A percentile compares a stretch with the other conserved stretches of the same genome.
Conservation (phyloP, 1,284 basidiomycete species). For the Microbotryomycetes sp. region DNA sequence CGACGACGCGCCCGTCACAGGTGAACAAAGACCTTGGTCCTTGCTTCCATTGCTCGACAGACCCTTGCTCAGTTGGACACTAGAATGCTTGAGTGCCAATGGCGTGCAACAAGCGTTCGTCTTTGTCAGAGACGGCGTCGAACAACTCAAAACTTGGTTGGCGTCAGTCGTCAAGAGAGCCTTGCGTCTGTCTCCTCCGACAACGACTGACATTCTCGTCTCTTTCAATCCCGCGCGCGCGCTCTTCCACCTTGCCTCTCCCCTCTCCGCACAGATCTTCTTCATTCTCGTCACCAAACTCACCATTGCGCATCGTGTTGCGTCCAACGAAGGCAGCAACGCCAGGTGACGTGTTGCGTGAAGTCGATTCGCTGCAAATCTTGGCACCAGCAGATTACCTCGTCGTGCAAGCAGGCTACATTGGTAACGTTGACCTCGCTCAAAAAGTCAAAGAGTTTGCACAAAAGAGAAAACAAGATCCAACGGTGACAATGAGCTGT, state of each 20-base stretch:
- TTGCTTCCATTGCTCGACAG: constrained; percentile 90
- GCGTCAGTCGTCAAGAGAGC: constrained; percentile 57
- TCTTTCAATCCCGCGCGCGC: neutral
- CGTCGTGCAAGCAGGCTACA: constrained; percentile 86
- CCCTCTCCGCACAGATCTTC: constrained; percentile 13
- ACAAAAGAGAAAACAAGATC: constrained; percentile 25
- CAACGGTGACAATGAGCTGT: constrained; percentile 34
- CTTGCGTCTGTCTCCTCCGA: constrained; percentile 15
- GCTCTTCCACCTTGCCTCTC: neutral
- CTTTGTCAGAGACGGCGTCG: constrained; percentile 75
- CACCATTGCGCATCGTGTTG: constrained; percentile 19
- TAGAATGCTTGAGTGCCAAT: constrained; percentile 83
- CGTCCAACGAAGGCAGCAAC: constrained; percentile 61
- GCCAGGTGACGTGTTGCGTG: constrained; percentile 90
- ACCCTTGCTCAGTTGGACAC: constrained; percentile 88
- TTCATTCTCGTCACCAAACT: constrained; percentile 13
- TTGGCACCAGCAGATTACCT: constrained; percentile 78
- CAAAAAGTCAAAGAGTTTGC: constrained; percentile 65
- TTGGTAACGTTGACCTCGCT: constrained; percentile 86
- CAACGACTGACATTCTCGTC: constrained; percentile 7
- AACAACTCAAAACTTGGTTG: constrained; percentile 72
- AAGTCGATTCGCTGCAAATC: constrained; percentile 81
- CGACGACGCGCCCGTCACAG: constrained; percentile 16
- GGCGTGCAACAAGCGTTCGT: constrained; percentile 95
- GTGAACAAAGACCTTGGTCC: constrained; percentile 47